Evolutionary conservation across 768 basidiomycete species (phyloP).

Genomic region (Paxillus ammoniavirescens): DNA sequence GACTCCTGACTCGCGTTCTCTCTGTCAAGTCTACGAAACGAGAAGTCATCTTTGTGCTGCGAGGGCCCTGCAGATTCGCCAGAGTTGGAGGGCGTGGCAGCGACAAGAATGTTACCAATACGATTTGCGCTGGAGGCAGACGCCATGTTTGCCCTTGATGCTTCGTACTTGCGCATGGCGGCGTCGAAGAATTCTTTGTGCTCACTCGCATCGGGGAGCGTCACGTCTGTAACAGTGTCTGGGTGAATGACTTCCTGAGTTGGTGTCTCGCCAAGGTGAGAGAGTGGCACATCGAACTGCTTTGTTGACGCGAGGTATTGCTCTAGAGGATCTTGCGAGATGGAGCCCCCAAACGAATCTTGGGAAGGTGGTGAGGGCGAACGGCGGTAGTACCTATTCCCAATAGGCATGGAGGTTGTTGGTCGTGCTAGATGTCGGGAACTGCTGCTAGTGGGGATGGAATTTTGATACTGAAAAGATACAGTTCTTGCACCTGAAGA

Average conservation of each 20-base stretch:
- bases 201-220: slow-evolving; percentile 48
- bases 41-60: slow-evolving; percentile 13
- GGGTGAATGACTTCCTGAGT: slow-evolving; percentile 25
- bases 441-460: slow-evolving; percentile 11
- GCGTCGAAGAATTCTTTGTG: slow-evolving; percentile 21
- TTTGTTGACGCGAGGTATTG: slow-evolving; percentile 44
- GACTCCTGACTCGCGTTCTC: slow-evolving; percentile 23
- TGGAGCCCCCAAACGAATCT: slow-evolving; percentile 61
- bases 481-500: slow-evolving; percentile 31
- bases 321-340: slow-evolving; percentile 48
- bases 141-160: slow-evolving; percentile 13
- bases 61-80: slow-evolving; percentile 25
- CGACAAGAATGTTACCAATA: slow-evolving; percentile 41
- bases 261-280: slow-evolving; percentile 45
- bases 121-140: slow-evolving; percentile 1
- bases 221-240: slow-evolving; percentile 45
- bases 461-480: slow-evolving; percentile 33
- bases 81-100: slow-evolving; percentile 49
- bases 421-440: slow-evolving; percentile 14
- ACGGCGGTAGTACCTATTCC: slow-evolving; percentile 23
- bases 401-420: slow-evolving; percentile 22
- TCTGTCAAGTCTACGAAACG: slow-evolving; percentile 7
- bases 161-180: slow-evolving; percentile 27
- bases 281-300: slow-evolving; percentile 57
- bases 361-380: slow-evolving; percentile 45